phyloP scores from a whole-genome alignment of 2,329 filamentous ascomycete genomes.

The Fusarium palustre region DNA sequence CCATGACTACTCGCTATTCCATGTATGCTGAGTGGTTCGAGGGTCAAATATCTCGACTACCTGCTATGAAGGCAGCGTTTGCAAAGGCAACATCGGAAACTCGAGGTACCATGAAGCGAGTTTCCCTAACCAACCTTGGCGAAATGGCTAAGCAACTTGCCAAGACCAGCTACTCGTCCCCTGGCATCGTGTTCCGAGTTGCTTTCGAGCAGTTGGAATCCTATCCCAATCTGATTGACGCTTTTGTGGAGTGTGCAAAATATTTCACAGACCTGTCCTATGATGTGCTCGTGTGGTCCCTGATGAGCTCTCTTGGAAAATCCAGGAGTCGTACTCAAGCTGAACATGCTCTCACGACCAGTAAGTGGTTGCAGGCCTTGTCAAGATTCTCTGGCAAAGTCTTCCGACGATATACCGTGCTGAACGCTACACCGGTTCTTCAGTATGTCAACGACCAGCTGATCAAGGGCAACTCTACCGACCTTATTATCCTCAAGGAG shows the following conservation, averaged over 20 bases:
- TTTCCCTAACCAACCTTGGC: constrained; percentile 87
- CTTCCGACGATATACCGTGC: constrained; percentile 84
- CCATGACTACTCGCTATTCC: constrained; percentile 80
- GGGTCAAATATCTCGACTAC: constrained; percentile 79
- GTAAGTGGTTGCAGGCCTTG: constrained; percentile 90
- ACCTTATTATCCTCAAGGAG: constrained; percentile 91
- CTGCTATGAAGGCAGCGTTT: constrained; percentile 83
- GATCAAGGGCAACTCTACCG: constrained; percentile 83
- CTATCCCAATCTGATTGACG: constrained; percentile 94
- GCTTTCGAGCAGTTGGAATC: constrained; percentile 91
- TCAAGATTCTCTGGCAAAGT: constrained; percentile 92
- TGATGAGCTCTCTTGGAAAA: constrained; percentile 79
- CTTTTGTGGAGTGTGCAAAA: constrained; percentile 91
- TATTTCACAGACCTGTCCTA: constrained; percentile 95
- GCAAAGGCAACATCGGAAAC: constrained; percentile 82
- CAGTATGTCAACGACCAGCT: constrained; percentile 92
- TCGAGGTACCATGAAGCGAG: constrained; percentile 85
- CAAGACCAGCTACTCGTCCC: constrained; percentile 91
- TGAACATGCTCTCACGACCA: constrained; percentile 77
- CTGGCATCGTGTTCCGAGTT: constrained; percentile 89
- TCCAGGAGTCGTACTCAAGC: constrained; percentile 72
- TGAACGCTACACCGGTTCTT: constrained; percentile 86
- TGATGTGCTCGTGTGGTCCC: constrained; percentile 91
- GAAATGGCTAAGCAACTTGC: constrained; percentile 89
- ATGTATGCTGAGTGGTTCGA: constrained; percentile 96